Evolutionary conservation across 2,329 filamentous ascomycete genomes (phyloP).

Genomic region (Akanthomyces uredinophilus): DNA sequence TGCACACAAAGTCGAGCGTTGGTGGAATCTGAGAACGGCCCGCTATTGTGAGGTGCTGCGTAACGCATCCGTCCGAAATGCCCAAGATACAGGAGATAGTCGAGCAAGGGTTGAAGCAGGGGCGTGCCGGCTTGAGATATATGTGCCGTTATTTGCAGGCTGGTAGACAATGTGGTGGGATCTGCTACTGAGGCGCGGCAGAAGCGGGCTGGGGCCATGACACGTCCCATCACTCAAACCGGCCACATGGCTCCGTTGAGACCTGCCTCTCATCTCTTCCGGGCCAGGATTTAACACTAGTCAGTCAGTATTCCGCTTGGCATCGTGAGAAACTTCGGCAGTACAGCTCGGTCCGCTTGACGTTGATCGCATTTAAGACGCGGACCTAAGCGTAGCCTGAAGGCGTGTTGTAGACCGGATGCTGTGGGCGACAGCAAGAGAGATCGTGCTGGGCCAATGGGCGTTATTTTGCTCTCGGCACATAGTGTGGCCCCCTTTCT

Average conservation of each 20-base stretch:
- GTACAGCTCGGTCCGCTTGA: not conserved
- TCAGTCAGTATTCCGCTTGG: not conserved
- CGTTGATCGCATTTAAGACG: not conserved
- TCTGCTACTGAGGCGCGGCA: slow-evolving; percentile 7
- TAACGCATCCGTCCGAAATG: slow-evolving; percentile 8
- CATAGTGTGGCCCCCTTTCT: not conserved
- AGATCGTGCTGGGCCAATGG: not conserved
- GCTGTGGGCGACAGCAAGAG: not conserved
- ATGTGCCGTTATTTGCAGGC: not conserved
- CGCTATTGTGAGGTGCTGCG: slow-evolving; percentile 7
- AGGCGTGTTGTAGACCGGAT: not conserved
- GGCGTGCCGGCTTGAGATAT: not conserved
- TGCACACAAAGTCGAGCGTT: not conserved
- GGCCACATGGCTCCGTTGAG: not conserved
- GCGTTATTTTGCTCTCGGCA: too few relatives aligned
- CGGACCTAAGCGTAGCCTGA: too few relatives aligned
- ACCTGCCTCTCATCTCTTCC: not conserved
- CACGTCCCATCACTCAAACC: slow-evolving; percentile 8
- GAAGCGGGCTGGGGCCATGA: slow-evolving; percentile 1
- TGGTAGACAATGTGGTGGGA: not conserved
- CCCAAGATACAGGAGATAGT: not conserved
- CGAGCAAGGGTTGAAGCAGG: not conserved
- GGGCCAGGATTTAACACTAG: not conserved
- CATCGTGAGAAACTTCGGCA: not conserved
- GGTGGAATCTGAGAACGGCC: not conserved